These are phyloP conservation scores for Diplodia corticola DNA, from an alignment of 2,329 filamentous ascomycete genomes.

Conservation along the genomic window DNA sequence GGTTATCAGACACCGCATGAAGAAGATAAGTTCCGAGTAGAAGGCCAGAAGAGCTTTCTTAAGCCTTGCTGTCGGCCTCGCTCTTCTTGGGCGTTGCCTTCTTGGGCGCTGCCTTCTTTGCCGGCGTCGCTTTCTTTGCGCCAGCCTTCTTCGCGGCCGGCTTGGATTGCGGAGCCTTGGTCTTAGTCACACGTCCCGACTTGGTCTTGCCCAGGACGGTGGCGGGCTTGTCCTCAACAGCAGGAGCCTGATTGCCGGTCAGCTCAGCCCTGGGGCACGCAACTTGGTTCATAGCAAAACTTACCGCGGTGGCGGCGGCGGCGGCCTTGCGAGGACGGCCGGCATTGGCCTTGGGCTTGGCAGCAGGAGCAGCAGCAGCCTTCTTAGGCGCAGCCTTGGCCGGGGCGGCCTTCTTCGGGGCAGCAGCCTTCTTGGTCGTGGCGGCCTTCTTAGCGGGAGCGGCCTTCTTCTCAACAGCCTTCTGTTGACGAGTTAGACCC, in stretches of 20 bases:
- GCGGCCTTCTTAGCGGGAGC: constrained; percentile 33
- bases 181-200: constrained; percentile 80
- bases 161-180: constrained; percentile 49
- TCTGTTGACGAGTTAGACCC: background rate
- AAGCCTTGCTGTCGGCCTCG: constrained; percentile 26
- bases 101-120: constrained; percentile 47
- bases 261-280: background rate
- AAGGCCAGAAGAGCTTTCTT: background rate
- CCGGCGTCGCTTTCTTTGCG: constrained; percentile 44
- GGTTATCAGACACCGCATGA: constrained; percentile 3
- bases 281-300: background rate
- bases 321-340: constrained; percentile 47
- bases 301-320: constrained; percentile 30
- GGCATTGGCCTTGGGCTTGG: constrained; percentile 49
- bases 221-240: constrained; percentile 65
- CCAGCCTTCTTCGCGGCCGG: constrained; percentile 31
- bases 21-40: constrained; percentile 11
- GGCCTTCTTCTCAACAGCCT: constrained; percentile 44
- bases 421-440: constrained; percentile 37
- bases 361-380: constrained; percentile 30
- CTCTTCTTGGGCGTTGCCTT: constrained; percentile 39
- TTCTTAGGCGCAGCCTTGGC: constrained; percentile 40
- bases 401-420: constrained; percentile 49
- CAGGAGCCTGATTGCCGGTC: constrained; percentile 51
- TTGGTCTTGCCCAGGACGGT: constrained; percentile 78